Evolutionary conservation across 306 rosid genomes (phyloP).

Genomic region (Lagenaria siceraria): DNA sequence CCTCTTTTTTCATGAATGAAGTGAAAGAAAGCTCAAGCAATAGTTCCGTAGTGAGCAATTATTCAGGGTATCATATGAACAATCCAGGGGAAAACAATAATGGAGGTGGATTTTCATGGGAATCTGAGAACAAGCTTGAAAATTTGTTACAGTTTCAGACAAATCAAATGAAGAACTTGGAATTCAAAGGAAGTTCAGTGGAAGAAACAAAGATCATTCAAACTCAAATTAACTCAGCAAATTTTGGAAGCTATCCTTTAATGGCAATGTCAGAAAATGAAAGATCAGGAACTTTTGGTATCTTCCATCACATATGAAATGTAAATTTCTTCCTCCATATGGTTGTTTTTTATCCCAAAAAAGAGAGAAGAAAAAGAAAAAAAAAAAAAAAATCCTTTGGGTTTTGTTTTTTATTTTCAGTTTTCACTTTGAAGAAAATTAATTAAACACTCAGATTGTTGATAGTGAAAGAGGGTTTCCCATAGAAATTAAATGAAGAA

Average conservation of each 20-base stretch:
- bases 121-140: conserved; percentile 46
- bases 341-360: not conserved
- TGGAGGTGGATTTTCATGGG: conserved; percentile 44
- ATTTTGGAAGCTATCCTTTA: conserved; percentile 1
- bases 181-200: conserved; percentile 39
- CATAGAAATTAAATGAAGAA: not conserved
- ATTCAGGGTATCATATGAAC: conserved; percentile 36
- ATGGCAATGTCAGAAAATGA: conserved; percentile 4
- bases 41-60: conserved; percentile 63
- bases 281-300: not conserved
- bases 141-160: conserved; percentile 47
- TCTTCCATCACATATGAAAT: conserved; percentile 3
- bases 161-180: conserved; percentile 49
- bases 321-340: not conserved
- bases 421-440: not conserved
- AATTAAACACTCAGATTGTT: not conserved
- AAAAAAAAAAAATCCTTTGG: not conserved
- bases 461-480: conserved; percentile 1
- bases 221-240: not conserved
- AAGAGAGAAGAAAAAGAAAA: not conserved
- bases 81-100: conserved; percentile 20
- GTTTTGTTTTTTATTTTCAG: not conserved
- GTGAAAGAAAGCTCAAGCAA: conserved; percentile 76
- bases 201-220: conserved; percentile 15
- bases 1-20: conserved; percentile 44